These are phyloP conservation scores for Debaryomyces prosopidis DNA, from an alignment of 805 yeast species.

Conservation along the genomic window DNA sequence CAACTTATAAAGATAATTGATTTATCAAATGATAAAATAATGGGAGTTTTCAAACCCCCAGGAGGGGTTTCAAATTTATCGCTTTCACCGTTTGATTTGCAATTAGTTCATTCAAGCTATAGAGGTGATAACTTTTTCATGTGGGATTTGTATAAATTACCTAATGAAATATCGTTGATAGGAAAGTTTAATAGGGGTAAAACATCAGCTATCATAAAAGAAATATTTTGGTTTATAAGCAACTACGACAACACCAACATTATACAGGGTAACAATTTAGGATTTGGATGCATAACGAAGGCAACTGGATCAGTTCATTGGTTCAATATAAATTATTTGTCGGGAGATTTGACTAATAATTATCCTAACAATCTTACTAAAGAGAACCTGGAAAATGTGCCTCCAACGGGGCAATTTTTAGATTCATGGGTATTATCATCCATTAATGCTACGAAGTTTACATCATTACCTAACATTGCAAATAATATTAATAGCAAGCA, in stretches of 20 bases:
- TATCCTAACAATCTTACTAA: conserved; percentile 25
- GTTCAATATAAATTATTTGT: conserved; percentile 48
- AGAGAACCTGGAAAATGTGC: conserved; percentile 1
- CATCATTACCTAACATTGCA: conserved; percentile 22
- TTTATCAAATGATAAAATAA: conserved; percentile 37
- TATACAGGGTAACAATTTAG: conserved; percentile 32
- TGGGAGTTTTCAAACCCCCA: conserved; percentile 54
- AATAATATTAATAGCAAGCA: conserved; percentile 9
- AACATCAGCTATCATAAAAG: conserved; percentile 53
- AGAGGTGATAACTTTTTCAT: conserved; percentile 65
- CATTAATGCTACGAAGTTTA: conserved; percentile 25
- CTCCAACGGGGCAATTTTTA: conserved; percentile 16
- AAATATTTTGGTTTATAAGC: conserved; percentile 53
- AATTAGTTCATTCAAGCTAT: conserved; percentile 50
- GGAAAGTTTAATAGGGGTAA: conserved; percentile 66
- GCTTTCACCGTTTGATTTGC: conserved; percentile 60
- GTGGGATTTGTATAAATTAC: conserved; percentile 61
- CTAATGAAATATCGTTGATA: conserved; percentile 50
- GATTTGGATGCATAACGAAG: conserved; percentile 54
- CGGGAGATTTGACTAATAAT: conserved; percentile 31
- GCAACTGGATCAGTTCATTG: conserved; percentile 63
- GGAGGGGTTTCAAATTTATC: conserved; percentile 62
- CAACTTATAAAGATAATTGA: conserved; percentile 49
- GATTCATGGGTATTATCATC: conserved; percentile 52
- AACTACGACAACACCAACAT: conserved; percentile 23